A percentile compares a stretch with the other conserved stretches of the same genome.
phyloP scores from a whole-genome alignment of 768 basidiomycete species.

The Hortiboletus flavorubellus region DNA sequence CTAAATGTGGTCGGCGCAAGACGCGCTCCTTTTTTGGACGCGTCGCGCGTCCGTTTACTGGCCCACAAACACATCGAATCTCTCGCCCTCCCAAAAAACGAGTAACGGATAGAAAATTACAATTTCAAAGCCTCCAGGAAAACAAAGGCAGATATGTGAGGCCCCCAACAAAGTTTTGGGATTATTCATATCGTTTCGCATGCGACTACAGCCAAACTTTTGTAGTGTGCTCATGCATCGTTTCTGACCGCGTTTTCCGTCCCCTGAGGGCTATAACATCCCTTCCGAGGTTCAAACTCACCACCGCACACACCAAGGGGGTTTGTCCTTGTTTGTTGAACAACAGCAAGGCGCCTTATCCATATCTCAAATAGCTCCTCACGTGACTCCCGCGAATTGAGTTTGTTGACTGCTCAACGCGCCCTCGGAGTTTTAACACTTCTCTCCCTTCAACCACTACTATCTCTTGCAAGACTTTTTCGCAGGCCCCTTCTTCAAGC shows the following conservation, averaged over 20 bases:
- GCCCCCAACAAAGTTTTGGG: constrained; percentile 12
- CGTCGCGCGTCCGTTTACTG: constrained; percentile 26
- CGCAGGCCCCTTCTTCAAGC: constrained; percentile 12
- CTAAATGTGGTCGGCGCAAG: constrained; percentile 35
- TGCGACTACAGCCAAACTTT: constrained; percentile 18
- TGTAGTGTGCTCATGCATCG: background rate
- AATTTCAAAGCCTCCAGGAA: constrained; percentile 16
- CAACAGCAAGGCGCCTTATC: constrained; percentile 12
- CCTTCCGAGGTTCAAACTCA: constrained; percentile 3
- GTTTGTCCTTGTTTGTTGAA: constrained; percentile 1
- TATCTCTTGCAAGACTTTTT: constrained; percentile 35
- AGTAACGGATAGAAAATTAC: constrained; percentile 28
- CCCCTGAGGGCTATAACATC: constrained; percentile 12
- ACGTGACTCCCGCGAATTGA: constrained; percentile 39
- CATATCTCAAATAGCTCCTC: constrained; percentile 34
- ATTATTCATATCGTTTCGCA: constrained; percentile 19
- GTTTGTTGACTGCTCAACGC: constrained; percentile 40
- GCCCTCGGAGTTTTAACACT: constrained; percentile 41
- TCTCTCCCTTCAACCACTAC: constrained; percentile 47
- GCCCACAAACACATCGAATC: constrained; percentile 30
- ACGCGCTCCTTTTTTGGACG: constrained; percentile 40
- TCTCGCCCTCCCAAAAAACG: constrained; percentile 25
- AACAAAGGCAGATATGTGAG: constrained; percentile 17
- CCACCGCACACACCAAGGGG: background rate
- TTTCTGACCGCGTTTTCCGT: constrained; percentile 16